Evolutionary conservation across 257 asterid species (phyloP).

Genomic region (Scutellaria baicalensis): DNA sequence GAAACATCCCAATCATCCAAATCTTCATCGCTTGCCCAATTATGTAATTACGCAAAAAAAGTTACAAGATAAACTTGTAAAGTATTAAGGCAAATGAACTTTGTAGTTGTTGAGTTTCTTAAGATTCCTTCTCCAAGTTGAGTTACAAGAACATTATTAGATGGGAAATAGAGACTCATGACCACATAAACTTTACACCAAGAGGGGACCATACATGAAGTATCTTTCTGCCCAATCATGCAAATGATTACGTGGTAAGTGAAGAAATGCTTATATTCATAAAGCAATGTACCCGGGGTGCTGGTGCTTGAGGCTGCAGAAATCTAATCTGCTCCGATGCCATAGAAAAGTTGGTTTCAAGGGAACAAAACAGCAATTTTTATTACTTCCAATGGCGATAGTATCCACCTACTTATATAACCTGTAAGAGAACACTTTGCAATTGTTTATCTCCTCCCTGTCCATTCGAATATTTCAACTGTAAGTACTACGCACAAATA

Average conservation of each 20-base stretch:
- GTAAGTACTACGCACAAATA: conserved; percentile 9
- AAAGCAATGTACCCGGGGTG: conserved; percentile 44
- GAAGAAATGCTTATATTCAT: conserved; percentile 2
- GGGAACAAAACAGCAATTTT: conserved; percentile 6
- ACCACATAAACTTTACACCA: background rate
- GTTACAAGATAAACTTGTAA: background rate
- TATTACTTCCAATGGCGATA: background rate
- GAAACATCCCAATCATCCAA: background rate
- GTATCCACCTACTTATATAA: background rate
- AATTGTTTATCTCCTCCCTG: conserved; percentile 15
- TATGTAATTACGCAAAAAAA: background rate
- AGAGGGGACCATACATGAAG: background rate
- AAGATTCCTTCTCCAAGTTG: background rate
- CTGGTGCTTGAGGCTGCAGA: conserved; percentile 45
- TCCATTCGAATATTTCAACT: conserved; percentile 4
- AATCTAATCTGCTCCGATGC: conserved; percentile 56
- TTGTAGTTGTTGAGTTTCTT: background rate
- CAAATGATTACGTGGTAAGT: conserved; percentile 1
- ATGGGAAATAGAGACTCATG: background rate
- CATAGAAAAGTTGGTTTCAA: conserved; percentile 27
- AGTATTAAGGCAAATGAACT: background rate
- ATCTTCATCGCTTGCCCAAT: background rate
- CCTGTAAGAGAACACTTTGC: background rate
- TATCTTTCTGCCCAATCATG: background rate
- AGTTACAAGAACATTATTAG: background rate